Evolutionary conservation across 129 eudicot species (phyloP), one percentile per base, ranked within the genome.

Genomic region (Tagetes patula): DNA sequence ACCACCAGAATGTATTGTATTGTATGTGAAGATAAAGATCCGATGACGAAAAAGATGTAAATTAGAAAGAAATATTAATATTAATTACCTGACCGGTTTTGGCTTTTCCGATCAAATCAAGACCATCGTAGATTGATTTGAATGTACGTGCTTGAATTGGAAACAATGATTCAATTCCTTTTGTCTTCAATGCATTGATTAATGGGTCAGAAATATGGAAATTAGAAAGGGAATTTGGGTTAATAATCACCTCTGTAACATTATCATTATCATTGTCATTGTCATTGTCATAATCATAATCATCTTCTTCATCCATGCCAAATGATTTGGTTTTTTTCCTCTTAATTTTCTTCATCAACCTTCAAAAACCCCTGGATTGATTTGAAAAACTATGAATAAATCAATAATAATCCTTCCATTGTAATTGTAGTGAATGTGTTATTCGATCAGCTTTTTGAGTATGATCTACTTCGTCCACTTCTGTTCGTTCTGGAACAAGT

Each of bases 101-200:
- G 3, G 98, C 98, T 67, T 95, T 83, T 5, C 97, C 97, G 65
- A 88, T 89, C 86, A 92, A 77, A 83, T 92, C 97, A 6, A 81
- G 72, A 4, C 97, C 97, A 67, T 88, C 88, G 6, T 86, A 79
- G 41, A 92, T 62, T 6, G 71, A 52, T 73, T 87, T 45, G 56
- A 92, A 92, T 1, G 97, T 92, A 74, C 85, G 83, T 2, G 97
- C 96, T 81, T 92, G 97, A 77, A 91, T 91, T 10, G 96, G 96
- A 67, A 91, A 91, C 85, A 91, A 62, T 0, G 90, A 75, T 53
- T 89, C 85, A 52, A 92, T 92, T 52, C 97, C 96, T 69, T 76
- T 92, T 7, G 79, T 60, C 76, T 77, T 78, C 86, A 92, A 74
- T 1, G 91, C 84, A 11, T 75, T 84, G 68, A 76, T 81, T 81